Conservation (phyloP, 768 basidiomycete genomes). For the Pulveroboletus ravenelii region DNA sequence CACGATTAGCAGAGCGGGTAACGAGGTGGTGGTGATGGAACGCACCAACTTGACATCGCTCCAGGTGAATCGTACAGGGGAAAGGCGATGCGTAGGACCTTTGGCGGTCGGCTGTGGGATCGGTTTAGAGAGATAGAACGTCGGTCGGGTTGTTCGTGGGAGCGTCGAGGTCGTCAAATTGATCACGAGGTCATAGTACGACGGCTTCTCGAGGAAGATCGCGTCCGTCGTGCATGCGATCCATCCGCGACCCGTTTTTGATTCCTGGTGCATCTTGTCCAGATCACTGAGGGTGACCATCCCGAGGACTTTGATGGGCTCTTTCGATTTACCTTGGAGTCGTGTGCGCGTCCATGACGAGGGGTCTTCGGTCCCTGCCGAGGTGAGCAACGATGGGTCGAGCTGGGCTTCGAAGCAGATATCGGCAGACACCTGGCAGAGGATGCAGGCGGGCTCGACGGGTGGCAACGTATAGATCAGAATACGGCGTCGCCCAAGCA, state of each 20-base stretch:
- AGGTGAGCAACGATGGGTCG: slow-evolving; percentile 19
- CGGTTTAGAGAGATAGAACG: slow-evolving; percentile 57
- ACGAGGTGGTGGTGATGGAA: slow-evolving; percentile 1
- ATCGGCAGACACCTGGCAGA: slow-evolving; percentile 59
- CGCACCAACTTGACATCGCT: slow-evolving; percentile 73
- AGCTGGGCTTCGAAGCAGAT: slow-evolving; percentile 51
- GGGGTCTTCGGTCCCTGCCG: slow-evolving; percentile 19
- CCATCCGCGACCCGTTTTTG: slow-evolving; percentile 65
- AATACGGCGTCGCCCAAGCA: slow-evolving; percentile 69
- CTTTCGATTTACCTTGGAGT: slow-evolving; percentile 39
- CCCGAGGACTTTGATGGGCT: slow-evolving; percentile 65
- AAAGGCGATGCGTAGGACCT: slow-evolving; percentile 51
- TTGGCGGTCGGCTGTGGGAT: slow-evolving; percentile 34
- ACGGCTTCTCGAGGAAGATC: slow-evolving; percentile 76
- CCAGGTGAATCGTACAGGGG: slow-evolving; percentile 72
- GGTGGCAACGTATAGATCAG: slow-evolving; percentile 77
- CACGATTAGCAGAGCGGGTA: background rate
- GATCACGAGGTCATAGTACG: slow-evolving; percentile 75
- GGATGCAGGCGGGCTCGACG: slow-evolving; percentile 71
- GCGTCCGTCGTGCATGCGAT: slow-evolving; percentile 86
- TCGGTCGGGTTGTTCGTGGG: slow-evolving; percentile 57
- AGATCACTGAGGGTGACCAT: slow-evolving; percentile 77
- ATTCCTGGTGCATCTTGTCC: slow-evolving; percentile 54
- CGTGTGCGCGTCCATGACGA: slow-evolving; percentile 30
- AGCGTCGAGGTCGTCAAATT: slow-evolving; percentile 69